A percentile compares a stretch with the other conserved stretches of the same genome.
Conservation (phyloP, 495 filamentous ascomycete genomes). For the Parathielavia appendiculata region DNA sequence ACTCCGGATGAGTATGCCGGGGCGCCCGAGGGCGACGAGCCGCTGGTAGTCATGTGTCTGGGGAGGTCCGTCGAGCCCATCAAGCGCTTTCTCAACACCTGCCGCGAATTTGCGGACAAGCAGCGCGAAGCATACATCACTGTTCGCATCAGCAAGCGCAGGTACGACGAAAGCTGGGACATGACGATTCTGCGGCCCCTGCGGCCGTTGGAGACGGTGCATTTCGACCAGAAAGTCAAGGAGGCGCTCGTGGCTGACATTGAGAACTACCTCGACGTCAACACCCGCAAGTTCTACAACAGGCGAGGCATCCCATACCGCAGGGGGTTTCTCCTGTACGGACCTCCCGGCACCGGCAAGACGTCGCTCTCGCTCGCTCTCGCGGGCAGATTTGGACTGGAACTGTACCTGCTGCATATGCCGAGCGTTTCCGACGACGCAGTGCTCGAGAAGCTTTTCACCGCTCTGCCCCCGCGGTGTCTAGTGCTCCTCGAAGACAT, state of each 20-base stretch:
- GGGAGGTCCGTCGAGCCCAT: constrained; percentile 45
- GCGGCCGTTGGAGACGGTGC: constrained; percentile 43
- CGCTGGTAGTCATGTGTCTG: constrained; percentile 43
- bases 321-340: constrained; percentile 58
- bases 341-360: constrained; percentile 65
- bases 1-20: constrained; percentile 36
- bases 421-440: constrained; percentile 43
- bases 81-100: constrained; percentile 37
- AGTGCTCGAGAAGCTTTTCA: constrained; percentile 52
- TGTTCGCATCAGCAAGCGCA: constrained; percentile 30
- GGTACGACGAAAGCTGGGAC: constrained; percentile 38
- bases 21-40: constrained; percentile 40
- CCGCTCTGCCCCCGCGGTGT: constrained; percentile 54
- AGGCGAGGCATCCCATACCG: constrained; percentile 62
- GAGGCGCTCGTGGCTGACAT: constrained; percentile 64
- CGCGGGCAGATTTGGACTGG: constrained; percentile 58
- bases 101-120: constrained; percentile 44
- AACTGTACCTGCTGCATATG: constrained; percentile 59
- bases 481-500: constrained; percentile 66
- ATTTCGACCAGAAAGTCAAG: constrained; percentile 56
- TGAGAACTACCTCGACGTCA: constrained; percentile 70
- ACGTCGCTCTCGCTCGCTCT: constrained; percentile 58
- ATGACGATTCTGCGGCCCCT: constrained; percentile 42
- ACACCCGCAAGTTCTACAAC: constrained; percentile 64
- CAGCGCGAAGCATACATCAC: constrained; percentile 44